Evolutionary conservation across 495 filamentous ascomycete species (phyloP).

Genomic region (Penicillium verhagenii): DNA sequence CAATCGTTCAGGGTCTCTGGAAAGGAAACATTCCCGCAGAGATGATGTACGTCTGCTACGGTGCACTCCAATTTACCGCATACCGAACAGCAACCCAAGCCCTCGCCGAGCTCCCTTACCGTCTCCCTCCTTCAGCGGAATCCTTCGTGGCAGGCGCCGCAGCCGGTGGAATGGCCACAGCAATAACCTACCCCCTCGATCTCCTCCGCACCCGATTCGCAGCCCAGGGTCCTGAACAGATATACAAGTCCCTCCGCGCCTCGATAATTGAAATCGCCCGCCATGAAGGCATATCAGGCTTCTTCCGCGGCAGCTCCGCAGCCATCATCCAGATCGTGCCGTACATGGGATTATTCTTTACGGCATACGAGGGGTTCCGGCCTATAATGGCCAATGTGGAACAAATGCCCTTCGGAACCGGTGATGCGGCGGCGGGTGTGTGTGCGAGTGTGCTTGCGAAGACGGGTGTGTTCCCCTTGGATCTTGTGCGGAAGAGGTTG

Average conservation of each 20-base stretch:
- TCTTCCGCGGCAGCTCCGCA: constrained; percentile 82
- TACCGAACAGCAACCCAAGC: constrained; percentile 71
- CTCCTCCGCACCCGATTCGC: constrained; percentile 93
- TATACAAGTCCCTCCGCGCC: constrained; percentile 68
- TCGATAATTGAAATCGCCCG: constrained; percentile 70
- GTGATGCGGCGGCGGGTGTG: constrained; percentile 79
- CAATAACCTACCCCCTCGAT: constrained; percentile 87
- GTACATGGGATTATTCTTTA: constrained; percentile 96
- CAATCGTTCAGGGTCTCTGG: constrained; percentile 70
- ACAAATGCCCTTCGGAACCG: constrained; percentile 65
- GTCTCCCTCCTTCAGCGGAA: constrained; percentile 57
- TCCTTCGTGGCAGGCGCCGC: constrained; percentile 78
- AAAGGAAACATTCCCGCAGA: constrained; percentile 98
- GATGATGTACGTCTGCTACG: constrained; percentile 87
- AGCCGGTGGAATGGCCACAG: constrained; percentile 79
- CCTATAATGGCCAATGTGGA: constrained; percentile 50
- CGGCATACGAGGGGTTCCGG: constrained; percentile 74
- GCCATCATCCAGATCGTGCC: constrained; percentile 85
- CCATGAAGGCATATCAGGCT: constrained; percentile 72
- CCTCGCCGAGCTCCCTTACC: constrained; percentile 52
- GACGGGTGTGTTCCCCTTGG: constrained; percentile 89
- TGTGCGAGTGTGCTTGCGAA: constrained; percentile 78
- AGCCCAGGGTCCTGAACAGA: constrained; percentile 80
- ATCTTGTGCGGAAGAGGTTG: constrained; percentile 86
- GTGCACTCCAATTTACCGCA: constrained; percentile 83